A percentile compares a stretch with the other conserved stretches of the same genome.
Evolutionary conservation across 495 filamentous ascomycete genomes (phyloP).

Genomic region (Penicillium manginii): DNA sequence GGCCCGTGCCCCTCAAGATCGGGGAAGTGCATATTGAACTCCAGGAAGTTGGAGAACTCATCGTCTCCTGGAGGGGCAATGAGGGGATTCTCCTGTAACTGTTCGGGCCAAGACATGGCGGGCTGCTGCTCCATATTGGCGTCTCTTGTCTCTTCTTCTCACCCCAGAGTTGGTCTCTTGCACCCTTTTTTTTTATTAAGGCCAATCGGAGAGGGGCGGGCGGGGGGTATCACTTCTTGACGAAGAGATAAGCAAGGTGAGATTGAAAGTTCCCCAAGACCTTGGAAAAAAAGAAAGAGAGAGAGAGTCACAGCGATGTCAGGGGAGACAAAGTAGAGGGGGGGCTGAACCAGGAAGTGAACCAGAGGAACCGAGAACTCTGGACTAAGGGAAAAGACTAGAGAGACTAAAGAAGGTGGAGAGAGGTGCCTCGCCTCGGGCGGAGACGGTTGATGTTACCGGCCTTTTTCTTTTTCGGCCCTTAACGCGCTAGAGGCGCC

Average conservation of each 20-base stretch:
- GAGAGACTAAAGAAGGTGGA: no score
- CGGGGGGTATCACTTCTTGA: background rate
- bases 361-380: conserved; percentile 9
- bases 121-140: conserved; percentile 44
- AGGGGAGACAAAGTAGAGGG: background rate
- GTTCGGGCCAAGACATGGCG: conserved; percentile 47
- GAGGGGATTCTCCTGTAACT: conserved; percentile 36
- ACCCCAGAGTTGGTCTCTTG: background rate
- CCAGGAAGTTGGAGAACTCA: conserved; percentile 58
- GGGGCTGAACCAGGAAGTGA: background rate
- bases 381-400: no score
- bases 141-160: background rate
- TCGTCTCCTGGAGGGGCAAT: conserved; percentile 44
- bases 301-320: conserved; percentile 3
- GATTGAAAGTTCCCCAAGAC: background rate
- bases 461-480: background rate
- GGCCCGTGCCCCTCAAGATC: conserved; percentile 49
- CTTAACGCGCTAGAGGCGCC: conserved; percentile 23
- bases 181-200: background rate
- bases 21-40: conserved; percentile 56
- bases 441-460: conserved; percentile 16
- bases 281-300: background rate
- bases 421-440: conserved; percentile 9
- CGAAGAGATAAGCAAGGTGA: background rate
- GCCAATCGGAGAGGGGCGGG: conserved; percentile 4